Percentiles rank a stretch among this genome's conserved stretches.
These are phyloP conservation scores for Coniferiporia weirii DNA, from an alignment of 1,284 basidiomycete genomes.

Conservation along the genomic window DNA sequence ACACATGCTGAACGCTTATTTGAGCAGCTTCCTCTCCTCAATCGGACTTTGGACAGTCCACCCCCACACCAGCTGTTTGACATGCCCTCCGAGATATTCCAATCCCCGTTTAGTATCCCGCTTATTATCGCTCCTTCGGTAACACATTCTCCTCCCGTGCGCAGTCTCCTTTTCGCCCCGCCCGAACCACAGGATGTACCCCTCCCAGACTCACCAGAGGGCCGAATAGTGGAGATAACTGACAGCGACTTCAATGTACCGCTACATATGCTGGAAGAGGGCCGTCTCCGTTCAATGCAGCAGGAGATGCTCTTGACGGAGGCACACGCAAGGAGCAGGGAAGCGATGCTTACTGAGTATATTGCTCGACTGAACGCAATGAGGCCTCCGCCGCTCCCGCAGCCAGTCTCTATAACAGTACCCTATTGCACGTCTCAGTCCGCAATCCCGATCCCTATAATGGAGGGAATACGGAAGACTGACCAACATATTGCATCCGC, in stretches of 20 bases:
- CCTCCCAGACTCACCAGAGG: slow-evolving; percentile 7
- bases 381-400: not conserved
- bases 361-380: slow-evolving; percentile 8
- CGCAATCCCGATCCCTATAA: not conserved
- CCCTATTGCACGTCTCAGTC: not conserved
- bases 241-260: not conserved
- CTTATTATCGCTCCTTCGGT: not conserved
- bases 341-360: slow-evolving; percentile 11
- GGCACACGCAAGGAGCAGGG: slow-evolving; percentile 1
- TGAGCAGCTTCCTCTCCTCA: not conserved
- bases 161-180: slow-evolving; percentile 10
- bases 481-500: not conserved
- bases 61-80: slow-evolving; percentile 4
- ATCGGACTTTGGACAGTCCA: not conserved
- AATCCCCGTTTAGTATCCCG: slow-evolving; percentile 9
- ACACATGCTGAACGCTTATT: not conserved
- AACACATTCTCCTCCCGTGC: not conserved
- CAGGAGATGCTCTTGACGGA: slow-evolving; percentile 2
- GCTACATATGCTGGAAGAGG: slow-evolving; percentile 10
- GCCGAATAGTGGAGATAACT: not conserved
- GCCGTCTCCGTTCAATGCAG: slow-evolving; percentile 7
- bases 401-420: not conserved
- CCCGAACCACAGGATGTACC: slow-evolving; percentile 9
- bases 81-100: slow-evolving; percentile 7
- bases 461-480: not conserved